A percentile compares a stretch with the other conserved stretches of the same genome.
phyloP scores from a whole-genome alignment of 2,329 filamentous ascomycete species.

The Fusarium sp. region DNA sequence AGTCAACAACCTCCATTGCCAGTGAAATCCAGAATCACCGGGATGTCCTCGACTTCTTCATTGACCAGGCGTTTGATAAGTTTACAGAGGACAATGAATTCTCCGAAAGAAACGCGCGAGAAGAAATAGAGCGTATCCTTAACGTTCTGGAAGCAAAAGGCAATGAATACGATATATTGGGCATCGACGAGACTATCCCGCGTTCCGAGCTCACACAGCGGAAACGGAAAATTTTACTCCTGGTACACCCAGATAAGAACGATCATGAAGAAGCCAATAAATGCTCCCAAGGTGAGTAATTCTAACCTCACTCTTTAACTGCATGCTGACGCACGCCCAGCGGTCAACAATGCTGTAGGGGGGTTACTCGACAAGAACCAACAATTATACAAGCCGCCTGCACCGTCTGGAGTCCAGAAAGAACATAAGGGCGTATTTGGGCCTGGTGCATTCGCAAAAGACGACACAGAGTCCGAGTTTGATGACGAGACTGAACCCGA shows the following conservation, averaged over 20 bases:
- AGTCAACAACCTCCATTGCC: neutral
- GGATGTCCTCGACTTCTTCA: slow-evolving; percentile 1
- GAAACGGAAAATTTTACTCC: neutral
- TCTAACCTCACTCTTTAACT: neutral
- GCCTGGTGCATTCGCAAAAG: neutral
- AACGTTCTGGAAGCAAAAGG: neutral
- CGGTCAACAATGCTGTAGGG: neutral
- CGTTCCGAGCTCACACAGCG: neutral
- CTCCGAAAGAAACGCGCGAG: neutral
- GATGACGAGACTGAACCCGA: neutral
- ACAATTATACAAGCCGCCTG: neutral
- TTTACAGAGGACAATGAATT: neutral
- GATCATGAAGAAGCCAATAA: neutral
- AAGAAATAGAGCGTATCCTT: slow-evolving; percentile 9
- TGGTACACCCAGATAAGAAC: neutral
- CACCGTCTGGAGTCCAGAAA: neutral
- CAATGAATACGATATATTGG: neutral
- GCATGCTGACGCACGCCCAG: neutral
- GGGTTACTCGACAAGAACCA: neutral
- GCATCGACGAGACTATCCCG: neutral
- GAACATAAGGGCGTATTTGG: neutral
- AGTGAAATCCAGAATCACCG: neutral
- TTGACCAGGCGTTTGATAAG: neutral
- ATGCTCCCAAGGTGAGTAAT: neutral
- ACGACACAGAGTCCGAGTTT: neutral